Conservation (phyloP, 2,329 filamentous ascomycete species). For the Elsinoe ampelina region DNA sequence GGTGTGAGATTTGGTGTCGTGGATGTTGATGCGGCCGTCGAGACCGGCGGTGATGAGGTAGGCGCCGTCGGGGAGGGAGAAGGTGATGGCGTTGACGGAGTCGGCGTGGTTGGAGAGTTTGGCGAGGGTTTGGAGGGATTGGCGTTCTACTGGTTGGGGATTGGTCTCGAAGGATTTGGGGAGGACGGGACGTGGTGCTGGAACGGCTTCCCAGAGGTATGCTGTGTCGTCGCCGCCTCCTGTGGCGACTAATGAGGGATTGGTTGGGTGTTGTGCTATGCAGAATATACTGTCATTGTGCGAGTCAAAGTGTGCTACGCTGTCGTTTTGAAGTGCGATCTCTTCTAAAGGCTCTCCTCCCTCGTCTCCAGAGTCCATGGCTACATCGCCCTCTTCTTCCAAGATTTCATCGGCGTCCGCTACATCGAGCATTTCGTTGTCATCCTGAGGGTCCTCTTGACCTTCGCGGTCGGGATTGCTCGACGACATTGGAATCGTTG, state of each 20-base stretch:
- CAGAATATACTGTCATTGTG: constrained; percentile 90
- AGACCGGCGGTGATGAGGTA: constrained; percentile 80
- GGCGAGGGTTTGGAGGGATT: constrained; percentile 57
- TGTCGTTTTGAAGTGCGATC: constrained; percentile 81
- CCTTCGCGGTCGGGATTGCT: not conserved
- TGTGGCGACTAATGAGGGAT: constrained; percentile 71
- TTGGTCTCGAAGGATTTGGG: constrained; percentile 65
- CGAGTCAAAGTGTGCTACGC: constrained; percentile 78
- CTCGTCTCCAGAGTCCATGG: constrained; percentile 69
- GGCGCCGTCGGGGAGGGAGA: constrained; percentile 74
- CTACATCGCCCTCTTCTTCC: constrained; percentile 68
- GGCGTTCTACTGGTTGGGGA: constrained; percentile 47
- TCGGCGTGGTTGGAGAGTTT: constrained; percentile 84
- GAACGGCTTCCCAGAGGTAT: constrained; percentile 73
- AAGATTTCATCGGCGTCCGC: constrained; percentile 66
- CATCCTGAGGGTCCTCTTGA: constrained; percentile 14
- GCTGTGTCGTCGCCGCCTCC: constrained; percentile 80
- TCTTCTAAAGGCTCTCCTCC: constrained; percentile 54
- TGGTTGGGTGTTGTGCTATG: constrained; percentile 82
- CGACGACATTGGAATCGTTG: not conserved
- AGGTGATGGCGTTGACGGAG: constrained; percentile 76
- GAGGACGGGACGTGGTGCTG: constrained; percentile 53
- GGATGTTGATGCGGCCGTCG: constrained; percentile 67
- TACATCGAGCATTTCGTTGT: constrained; percentile 40
- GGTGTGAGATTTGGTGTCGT: constrained; percentile 27